Evolutionary conservation across 208 protist genomes (phyloP).

Genomic region (Phytomonas francai): DNA sequence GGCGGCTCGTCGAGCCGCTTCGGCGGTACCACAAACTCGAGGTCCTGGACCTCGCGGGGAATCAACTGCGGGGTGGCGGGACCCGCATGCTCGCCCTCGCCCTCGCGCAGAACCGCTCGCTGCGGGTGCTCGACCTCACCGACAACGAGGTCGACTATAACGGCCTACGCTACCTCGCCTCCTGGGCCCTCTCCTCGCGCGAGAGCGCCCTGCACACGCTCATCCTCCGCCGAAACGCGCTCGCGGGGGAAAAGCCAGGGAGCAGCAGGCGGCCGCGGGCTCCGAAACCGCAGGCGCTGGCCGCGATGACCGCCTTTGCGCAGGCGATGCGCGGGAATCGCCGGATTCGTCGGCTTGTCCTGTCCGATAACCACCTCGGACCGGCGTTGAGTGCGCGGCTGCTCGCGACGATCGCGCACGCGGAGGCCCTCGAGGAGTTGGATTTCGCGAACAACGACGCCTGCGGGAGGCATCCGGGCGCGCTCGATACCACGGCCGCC

Average conservation of each 20-base stretch:
- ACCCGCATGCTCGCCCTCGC: constrained; percentile 75
- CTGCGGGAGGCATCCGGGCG: constrained; percentile 45
- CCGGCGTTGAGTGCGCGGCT: constrained; percentile 41
- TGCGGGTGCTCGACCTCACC: constrained; percentile 69
- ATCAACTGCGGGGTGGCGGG: constrained; percentile 49
- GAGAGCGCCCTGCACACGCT: constrained; percentile 48
- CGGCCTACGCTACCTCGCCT: constrained; percentile 64
- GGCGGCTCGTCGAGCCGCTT: constrained; percentile 62
- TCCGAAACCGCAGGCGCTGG: constrained; percentile 17
- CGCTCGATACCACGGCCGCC: constrained; percentile 36
- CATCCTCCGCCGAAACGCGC: constrained; percentile 37
- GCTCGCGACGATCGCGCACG: constrained; percentile 35
- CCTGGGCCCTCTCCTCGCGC: constrained; percentile 33
- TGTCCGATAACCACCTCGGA: constrained; percentile 75
- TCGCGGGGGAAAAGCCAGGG: constrained; percentile 12
- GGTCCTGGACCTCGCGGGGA: constrained; percentile 71
- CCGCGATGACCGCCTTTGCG: constrained; percentile 43
- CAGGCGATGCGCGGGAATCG: constrained; percentile 35
- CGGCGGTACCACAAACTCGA: constrained; percentile 63
- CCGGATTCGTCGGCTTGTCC: constrained; percentile 41
- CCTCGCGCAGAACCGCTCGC: constrained; percentile 52
- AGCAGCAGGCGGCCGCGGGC: too few species aligned
- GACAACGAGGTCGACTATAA: constrained; percentile 66
- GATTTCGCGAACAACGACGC: constrained; percentile 68
- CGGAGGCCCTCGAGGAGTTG: constrained; percentile 53